Evolutionary conservation across 2,329 filamentous ascomycete genomes (phyloP).

Genomic region (Byssothecium circinans): DNA sequence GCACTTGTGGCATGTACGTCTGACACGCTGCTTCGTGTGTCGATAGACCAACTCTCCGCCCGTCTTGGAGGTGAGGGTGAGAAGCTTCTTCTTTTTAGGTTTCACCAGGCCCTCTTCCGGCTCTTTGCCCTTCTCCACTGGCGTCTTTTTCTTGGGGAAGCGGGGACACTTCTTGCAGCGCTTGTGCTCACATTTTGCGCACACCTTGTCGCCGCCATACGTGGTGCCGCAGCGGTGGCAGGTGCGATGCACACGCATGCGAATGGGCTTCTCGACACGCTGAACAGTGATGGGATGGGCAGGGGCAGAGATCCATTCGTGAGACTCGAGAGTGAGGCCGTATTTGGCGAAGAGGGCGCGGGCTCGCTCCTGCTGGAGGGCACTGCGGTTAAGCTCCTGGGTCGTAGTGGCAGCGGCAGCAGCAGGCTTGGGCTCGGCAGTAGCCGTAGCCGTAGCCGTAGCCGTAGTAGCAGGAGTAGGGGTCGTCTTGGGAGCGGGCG

Average conservation of each 20-base stretch:
- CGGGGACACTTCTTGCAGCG: conserved; percentile 81
- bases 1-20: conserved; percentile 77
- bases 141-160: conserved; percentile 66
- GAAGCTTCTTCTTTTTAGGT: conserved; percentile 50
- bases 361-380: conserved; percentile 44
- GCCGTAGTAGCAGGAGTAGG: conserved; percentile 11
- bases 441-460: conserved; percentile 12
- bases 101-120: conserved; percentile 39
- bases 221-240: conserved; percentile 80
- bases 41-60: conserved; percentile 72
- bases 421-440: conserved; percentile 9
- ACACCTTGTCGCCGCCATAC: conserved; percentile 74
- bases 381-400: conserved; percentile 32
- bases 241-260: conserved; percentile 74
- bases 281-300: conserved; percentile 36
- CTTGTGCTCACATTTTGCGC: conserved; percentile 73
- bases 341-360: conserved; percentile 48
- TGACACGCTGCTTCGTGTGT: conserved; percentile 70
- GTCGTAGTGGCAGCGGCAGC: conserved; percentile 13
- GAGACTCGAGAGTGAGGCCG: conserved; percentile 45
- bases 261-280: conserved; percentile 73
- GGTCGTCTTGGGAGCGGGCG: conserved; percentile 12
- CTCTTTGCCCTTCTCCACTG: conserved; percentile 36
- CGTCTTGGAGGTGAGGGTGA: conserved; percentile 66
- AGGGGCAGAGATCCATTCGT: conserved; percentile 37